These are phyloP conservation scores for Vanilla planifolia DNA, from an alignment of 106 monocot species.

Conservation along the genomic window DNA sequence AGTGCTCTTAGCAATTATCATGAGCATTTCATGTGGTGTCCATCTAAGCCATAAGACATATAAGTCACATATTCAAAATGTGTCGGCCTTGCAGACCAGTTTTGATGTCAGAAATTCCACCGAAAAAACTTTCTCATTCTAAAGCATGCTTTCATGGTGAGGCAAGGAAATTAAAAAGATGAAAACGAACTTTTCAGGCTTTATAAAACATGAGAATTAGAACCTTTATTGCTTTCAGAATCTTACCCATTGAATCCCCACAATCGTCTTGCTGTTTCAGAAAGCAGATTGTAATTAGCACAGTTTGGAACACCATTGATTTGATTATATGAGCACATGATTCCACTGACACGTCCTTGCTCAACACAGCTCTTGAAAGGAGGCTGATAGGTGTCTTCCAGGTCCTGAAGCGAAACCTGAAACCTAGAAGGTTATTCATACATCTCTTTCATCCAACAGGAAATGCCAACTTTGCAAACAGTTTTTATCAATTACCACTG, in stretches of 20 bases:
- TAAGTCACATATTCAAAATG: no score
- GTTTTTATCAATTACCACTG: slow-evolving; percentile 19
- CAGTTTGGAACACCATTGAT: slow-evolving; percentile 88
- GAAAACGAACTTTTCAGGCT: no score
- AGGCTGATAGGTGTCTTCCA: slow-evolving; percentile 86
- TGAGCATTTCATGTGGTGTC: no score
- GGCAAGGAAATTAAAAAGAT: no score
- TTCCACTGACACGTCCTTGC: slow-evolving; percentile 66
- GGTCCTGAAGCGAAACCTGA: slow-evolving; percentile 70
- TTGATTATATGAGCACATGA: slow-evolving; percentile 94
- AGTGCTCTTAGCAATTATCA: no score
- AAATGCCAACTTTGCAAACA: background rate
- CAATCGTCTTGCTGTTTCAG: slow-evolving; percentile 51
- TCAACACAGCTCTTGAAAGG: slow-evolving; percentile 81
- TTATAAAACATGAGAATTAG: background rate
- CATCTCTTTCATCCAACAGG: background rate
- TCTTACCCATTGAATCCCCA: slow-evolving; percentile 91
- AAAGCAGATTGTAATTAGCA: slow-evolving; percentile 67
- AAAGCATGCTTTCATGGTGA: no score
- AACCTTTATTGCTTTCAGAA: background rate
- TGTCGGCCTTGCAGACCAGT: no score
- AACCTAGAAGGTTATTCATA: background rate
- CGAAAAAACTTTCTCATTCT: no score
- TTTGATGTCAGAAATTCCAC: no score
- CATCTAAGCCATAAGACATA: no score